Conservation (phyloP, 768 basidiomycete species). For the Psilocybe cyanescens region DNA sequence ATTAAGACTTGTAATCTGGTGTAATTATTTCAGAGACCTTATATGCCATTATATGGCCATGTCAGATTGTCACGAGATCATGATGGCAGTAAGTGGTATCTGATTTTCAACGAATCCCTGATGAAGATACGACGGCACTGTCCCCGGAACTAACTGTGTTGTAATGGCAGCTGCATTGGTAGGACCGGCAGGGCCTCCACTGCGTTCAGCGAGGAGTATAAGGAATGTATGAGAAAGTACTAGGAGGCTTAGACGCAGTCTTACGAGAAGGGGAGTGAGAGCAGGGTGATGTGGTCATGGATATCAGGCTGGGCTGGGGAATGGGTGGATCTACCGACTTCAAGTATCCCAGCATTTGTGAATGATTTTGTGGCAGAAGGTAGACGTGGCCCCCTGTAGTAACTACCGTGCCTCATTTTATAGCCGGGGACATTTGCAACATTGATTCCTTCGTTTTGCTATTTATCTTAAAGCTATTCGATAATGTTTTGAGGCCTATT, state of each 20-base stretch:
- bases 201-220: constrained; percentile 74
- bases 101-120: too few species aligned
- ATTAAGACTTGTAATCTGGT: too few species aligned
- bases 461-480: too few species aligned
- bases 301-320: constrained; percentile 82
- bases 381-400: neutral
- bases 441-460: too few species aligned
- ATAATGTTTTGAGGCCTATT: too few species aligned
- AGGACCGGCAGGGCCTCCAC: constrained; percentile 67
- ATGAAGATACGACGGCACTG: constrained; percentile 71
- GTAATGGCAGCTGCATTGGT: constrained; percentile 65
- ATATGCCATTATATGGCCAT: too few species aligned
- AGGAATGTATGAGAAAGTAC: constrained; percentile 74
- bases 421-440: too few species aligned
- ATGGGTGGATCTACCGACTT: constrained; percentile 75
- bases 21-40: too few species aligned
- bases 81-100: too few species aligned
- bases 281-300: constrained; percentile 87
- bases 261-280: constrained; percentile 64
- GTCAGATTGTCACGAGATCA: too few species aligned
- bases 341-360: constrained; percentile 46
- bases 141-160: constrained; percentile 59
- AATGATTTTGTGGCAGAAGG: neutral
- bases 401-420: too few species aligned
- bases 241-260: constrained; percentile 86